Base-by-base conservation (phyloP, 2,329 filamentous ascomycete genomes). In the Verticillium dahliae region DNA sequence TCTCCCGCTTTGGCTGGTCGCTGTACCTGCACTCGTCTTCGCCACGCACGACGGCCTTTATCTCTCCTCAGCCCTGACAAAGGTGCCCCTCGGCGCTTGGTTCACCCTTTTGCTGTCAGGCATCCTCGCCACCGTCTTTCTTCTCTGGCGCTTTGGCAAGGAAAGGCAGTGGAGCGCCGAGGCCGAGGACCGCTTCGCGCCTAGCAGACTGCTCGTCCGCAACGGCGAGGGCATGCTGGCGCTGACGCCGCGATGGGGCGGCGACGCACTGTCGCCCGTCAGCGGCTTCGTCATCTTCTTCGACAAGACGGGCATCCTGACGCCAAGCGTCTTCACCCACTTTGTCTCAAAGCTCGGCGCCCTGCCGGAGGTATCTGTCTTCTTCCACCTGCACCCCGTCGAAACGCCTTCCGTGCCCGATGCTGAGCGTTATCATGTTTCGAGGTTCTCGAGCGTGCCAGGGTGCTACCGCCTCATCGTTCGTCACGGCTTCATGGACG, bases 141-240 rank as follows among this genome's bases (percentile, higher is more conserved):
- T 91, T 2, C 80, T 92, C 11, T 93, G 90, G 90, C 84, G 90
- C 37, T 93, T 86, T 67, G 90, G 90, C 15, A 92, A 93, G 71
- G 89, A 92, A 69, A 82, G 85, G 63, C 90, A 93, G 70, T 93
- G 90, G 90, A 75, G 75, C 6, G 85, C 89, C 2, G 90, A 93
- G 74, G 80, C 81, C 1, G 78, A 81, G 61, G 88, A 91, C 66
- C 80, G 81, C 4, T 78, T 86, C 61, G 77, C 79, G 54, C 78
- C 80, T 4, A 80, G 75, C 59, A 67, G 78, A 14, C 73, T 81
- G 3, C 66, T 75, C 18, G 57, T 69, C 56, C 65, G 63, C 52
- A 63, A 64, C 57, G 38, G 33, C 1, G 69, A 72, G 1, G 70
- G 69, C 6, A 65, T 67, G 27, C 62, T 76, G 1, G 66, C 67